Base-by-base conservation (phyloP, 208 protist species). In the Acanthamoeba castellanii region DNA sequence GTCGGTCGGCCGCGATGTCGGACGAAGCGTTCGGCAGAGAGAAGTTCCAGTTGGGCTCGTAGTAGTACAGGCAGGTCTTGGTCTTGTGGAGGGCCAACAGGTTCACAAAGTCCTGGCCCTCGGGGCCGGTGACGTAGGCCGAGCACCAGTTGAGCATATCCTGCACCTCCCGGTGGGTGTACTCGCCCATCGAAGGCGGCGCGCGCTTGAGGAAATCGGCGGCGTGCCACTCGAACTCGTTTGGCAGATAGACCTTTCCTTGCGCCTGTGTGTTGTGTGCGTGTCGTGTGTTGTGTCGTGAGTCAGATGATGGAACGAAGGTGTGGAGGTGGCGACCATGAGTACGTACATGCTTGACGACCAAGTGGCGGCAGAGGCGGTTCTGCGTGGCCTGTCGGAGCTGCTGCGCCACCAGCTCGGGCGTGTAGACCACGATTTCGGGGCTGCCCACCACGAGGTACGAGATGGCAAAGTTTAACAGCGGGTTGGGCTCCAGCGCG, bases 61-160 rank as follows among this genome's bases (percentile, higher is more conserved):
- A 50, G 74, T 84, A 84, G 5, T 6, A 2, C 34, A 84, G 30
- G 16, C 22, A 16, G 34, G 42, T 27, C 42, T 84, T 84, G 27
- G 22, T 84, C 74, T 84, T 84, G 74, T 84, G 74, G n/a, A 84
- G 27, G 20, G 74, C 30, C 74, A 84, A n/a, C 2, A 84, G 30
- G 5, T 34, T 84, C 20, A 84, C 20, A 34, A 84, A 27, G n/a
- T 52, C 74, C n/a, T 84, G 74, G 22, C 42, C 42, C 42, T 84
- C 34, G 74, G 20, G 20, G 14, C 42, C 74, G 14, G 30, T 16
- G 20, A 84, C n/a, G 22, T 52, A 84, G 27, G 16, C 20, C 34
- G 74, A 37, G n/a, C 74, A 84, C 74, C 30, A 84, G 27, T 25
- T 27, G 18, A 84, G n/a, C 27, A 84, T 5, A 3, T 84, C 74